A percentile compares a stretch with the other conserved stretches of the same genome.
phyloP scores from a whole-genome alignment of 805 yeast species.

The Ogataea philodendri region DNA sequence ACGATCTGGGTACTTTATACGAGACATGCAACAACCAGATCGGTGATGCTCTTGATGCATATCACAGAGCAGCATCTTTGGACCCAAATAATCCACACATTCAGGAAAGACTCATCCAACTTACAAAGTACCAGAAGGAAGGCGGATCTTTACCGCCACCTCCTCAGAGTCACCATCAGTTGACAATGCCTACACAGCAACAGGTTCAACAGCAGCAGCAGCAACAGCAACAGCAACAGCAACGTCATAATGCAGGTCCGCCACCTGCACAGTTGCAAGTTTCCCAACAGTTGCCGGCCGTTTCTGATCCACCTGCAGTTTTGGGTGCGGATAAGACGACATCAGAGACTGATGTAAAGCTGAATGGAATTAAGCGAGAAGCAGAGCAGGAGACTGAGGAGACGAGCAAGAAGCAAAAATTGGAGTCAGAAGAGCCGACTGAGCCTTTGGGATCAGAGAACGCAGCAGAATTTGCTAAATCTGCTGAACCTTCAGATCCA shows the following conservation, averaged over 20 bases:
- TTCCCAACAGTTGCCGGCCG: constrained; percentile 29
- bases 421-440: constrained; percentile 2
- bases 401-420: constrained; percentile 16
- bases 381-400: constrained; percentile 6
- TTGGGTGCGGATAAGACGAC: not conserved
- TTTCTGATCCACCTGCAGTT: constrained; percentile 28
- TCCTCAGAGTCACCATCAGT: constrained; percentile 62
- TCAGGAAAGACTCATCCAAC: constrained; percentile 85
- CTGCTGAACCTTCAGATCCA: constrained; percentile 5
- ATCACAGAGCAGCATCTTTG: constrained; percentile 90
- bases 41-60: constrained; percentile 94
- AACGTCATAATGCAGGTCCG: constrained; percentile 30
- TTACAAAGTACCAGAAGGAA: constrained; percentile 68
- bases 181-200: constrained; percentile 38
- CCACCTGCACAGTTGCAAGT: constrained; percentile 31
- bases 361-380: constrained; percentile 10
- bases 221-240: constrained; percentile 35
- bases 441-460: constrained; percentile 5
- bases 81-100: constrained; percentile 95
- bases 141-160: constrained; percentile 54
- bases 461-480: not conserved
- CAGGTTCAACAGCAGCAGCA: constrained; percentile 38
- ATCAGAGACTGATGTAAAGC: constrained; percentile 1
- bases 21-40: constrained; percentile 97
- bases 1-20: constrained; percentile 93